A percentile compares a stretch with the other conserved stretches of the same genome.
Conservation (phyloP, 2,329 filamentous ascomycete genomes). For the Fusarium sp. region DNA sequence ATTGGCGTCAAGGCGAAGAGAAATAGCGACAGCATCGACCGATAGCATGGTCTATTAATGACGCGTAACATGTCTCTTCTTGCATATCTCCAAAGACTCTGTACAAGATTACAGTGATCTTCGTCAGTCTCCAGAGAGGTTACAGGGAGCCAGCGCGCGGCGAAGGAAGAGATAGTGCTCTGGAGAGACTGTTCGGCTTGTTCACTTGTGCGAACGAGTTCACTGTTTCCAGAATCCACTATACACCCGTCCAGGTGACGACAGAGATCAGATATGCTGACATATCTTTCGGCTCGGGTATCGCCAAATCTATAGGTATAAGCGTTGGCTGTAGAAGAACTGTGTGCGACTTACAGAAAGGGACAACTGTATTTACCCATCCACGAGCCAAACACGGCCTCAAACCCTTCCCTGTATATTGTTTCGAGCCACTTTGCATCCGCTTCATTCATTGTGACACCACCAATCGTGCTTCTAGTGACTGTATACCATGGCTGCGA, state of each 20-base stretch:
- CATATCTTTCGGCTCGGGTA: conserved; percentile 46
- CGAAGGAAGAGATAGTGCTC: conserved; percentile 47
- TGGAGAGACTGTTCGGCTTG: conserved; percentile 46
- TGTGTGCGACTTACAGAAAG: conserved; percentile 51
- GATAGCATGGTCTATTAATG: conserved; percentile 56
- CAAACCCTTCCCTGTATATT: conserved; percentile 54
- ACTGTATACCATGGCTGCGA: background rate
- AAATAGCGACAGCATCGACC: conserved; percentile 55
- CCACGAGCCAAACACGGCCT: conserved; percentile 57
- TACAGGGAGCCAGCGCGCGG: conserved; percentile 49
- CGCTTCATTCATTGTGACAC: conserved; percentile 1
- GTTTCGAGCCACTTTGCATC: conserved; percentile 45
- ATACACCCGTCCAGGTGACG: conserved; percentile 53
- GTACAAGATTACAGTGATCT: conserved; percentile 34
- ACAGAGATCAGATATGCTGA: conserved; percentile 49
- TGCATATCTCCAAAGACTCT: conserved; percentile 51
- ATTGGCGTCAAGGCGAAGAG: conserved; percentile 57
- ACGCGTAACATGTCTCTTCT: conserved; percentile 55
- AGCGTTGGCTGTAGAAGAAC: background rate
- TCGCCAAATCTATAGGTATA: conserved; percentile 40
- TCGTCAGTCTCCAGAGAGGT: conserved; percentile 20
- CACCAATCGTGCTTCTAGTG: background rate
- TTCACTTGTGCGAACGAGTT: conserved; percentile 18
- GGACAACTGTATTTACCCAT: conserved; percentile 57
- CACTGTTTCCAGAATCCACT: conserved; percentile 37